Percentiles rank a stretch among this genome's conserved stretches.
These are phyloP conservation scores for Musa acuminata DNA, from an alignment of 176 grass and related monocot species.

Conservation along the genomic window DNA sequence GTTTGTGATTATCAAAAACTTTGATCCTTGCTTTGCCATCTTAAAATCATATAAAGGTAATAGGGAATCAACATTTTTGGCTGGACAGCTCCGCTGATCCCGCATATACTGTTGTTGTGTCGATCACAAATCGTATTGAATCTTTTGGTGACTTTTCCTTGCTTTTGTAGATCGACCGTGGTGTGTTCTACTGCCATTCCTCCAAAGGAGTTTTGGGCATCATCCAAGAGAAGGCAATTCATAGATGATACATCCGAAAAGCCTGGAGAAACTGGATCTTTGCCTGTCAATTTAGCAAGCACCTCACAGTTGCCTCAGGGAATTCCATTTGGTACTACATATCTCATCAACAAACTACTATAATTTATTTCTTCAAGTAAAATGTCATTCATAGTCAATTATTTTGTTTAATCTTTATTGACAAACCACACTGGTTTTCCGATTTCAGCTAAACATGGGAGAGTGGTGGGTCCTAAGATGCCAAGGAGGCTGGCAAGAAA, in stretches of 20 bases:
- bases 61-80: no score
- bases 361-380: not conserved
- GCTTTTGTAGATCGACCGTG: conserved; percentile 22
- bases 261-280: not conserved
- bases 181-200: conserved; percentile 27
- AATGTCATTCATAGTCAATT: not conserved
- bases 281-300: not conserved
- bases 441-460: conserved; percentile 11
- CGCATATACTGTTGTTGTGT: not conserved
- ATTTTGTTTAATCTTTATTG: not conserved
- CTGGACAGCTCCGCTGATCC: not conserved
- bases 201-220: conserved; percentile 8
- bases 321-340: conserved; percentile 18
- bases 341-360: no score
- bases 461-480: conserved; percentile 14
- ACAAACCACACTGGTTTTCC: not conserved
- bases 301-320: conserved; percentile 7
- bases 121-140: not conserved
- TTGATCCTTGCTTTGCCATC: no score
- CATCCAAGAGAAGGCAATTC: conserved; percentile 27
- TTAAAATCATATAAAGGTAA: no score
- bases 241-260: conserved; percentile 20
- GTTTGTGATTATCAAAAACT: no score
- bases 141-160: not conserved
- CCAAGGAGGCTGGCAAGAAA: conserved; percentile 16